These are phyloP conservation scores for Intubia oerlemansii DNA, from an alignment of 2,329 filamentous ascomycete genomes.

Conservation along the genomic window DNA sequence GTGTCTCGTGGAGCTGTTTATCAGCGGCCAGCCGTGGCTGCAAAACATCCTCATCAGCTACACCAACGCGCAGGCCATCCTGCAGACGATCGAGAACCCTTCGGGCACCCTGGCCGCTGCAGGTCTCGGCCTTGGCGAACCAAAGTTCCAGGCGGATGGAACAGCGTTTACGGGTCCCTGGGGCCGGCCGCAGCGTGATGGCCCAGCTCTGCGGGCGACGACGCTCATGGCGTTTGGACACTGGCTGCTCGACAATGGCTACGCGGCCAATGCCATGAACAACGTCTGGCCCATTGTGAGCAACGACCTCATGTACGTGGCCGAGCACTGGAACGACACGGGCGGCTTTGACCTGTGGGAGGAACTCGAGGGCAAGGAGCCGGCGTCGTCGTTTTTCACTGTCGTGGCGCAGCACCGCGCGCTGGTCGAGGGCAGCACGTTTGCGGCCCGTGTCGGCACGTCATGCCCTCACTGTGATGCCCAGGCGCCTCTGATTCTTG, in stretches of 20 bases:
- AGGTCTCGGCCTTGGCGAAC: slow-evolving; percentile 42
- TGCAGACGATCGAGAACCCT: slow-evolving; percentile 48
- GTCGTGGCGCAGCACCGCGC: slow-evolving; percentile 46
- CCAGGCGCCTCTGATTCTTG: slow-evolving; percentile 49
- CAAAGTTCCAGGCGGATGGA: slow-evolving; percentile 49
- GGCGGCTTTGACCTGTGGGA: slow-evolving; percentile 67
- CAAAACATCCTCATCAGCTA: slow-evolving; percentile 45
- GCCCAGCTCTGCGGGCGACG: slow-evolving; percentile 54
- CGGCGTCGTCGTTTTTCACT: slow-evolving; percentile 71
- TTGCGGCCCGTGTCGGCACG: slow-evolving; percentile 42
- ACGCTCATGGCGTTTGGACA: slow-evolving; percentile 52
- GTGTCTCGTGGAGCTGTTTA: slow-evolving; percentile 43
- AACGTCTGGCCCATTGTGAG: slow-evolving; percentile 52
- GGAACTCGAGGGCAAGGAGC: slow-evolving; percentile 50
- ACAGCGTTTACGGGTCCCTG: slow-evolving; percentile 44
- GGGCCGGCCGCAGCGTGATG: slow-evolving; percentile 63
- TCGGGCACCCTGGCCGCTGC: slow-evolving; percentile 34
- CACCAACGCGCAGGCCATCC: slow-evolving; percentile 40
- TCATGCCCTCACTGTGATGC: slow-evolving; percentile 34
- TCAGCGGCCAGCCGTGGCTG: slow-evolving; percentile 19
- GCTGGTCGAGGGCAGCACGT: slow-evolving; percentile 41
- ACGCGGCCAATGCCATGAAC: slow-evolving; percentile 29
- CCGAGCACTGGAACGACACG: slow-evolving; percentile 47
- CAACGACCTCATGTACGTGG: slow-evolving; percentile 58
- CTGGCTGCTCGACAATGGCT: slow-evolving; percentile 42